A percentile compares a stretch with the other conserved stretches of the same genome.
phyloP scores from a whole-genome alignment of 805 yeast species.

The Saturnispora quitensis region DNA sequence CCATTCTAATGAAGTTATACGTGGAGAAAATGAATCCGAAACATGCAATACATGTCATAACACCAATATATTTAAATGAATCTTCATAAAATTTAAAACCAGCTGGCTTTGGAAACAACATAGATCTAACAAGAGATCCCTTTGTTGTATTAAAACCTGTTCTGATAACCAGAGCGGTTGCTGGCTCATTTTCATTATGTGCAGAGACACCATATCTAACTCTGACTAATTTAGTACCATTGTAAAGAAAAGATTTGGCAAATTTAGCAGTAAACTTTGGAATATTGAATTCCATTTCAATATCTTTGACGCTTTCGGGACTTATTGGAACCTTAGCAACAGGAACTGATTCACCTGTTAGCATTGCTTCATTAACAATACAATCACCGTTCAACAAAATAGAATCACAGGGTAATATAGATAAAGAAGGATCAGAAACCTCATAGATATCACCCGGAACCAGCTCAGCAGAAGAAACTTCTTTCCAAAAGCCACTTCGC shows the following conservation, averaged over 20 bases:
- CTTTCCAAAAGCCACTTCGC: constrained; percentile 91
- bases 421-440: constrained; percentile 74
- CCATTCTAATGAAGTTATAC: constrained; percentile 68
- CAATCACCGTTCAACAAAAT: constrained; percentile 84
- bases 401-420: constrained; percentile 80
- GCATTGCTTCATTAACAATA: constrained; percentile 94
- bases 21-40: constrained; percentile 82
- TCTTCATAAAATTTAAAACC: constrained; percentile 91
- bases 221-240: constrained; percentile 84
- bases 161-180: constrained; percentile 76
- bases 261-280: constrained; percentile 54
- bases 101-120: constrained; percentile 92
- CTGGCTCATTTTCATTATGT: constrained; percentile 66
- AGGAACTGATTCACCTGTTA: constrained; percentile 97
- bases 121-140: constrained; percentile 87
- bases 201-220: constrained; percentile 52
- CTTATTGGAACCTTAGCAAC: constrained; percentile 71
- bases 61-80: constrained; percentile 92
- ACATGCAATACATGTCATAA: constrained; percentile 79
- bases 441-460: constrained; percentile 97
- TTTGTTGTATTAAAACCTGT: constrained; percentile 95
- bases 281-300: constrained; percentile 47
- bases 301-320: constrained; percentile 46
- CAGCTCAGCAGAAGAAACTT: constrained; percentile 60
- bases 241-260: constrained; percentile 68